Evolutionary conservation across 106 monocot genomes (phyloP).

Genomic region (Narthecium ossifragum): DNA sequence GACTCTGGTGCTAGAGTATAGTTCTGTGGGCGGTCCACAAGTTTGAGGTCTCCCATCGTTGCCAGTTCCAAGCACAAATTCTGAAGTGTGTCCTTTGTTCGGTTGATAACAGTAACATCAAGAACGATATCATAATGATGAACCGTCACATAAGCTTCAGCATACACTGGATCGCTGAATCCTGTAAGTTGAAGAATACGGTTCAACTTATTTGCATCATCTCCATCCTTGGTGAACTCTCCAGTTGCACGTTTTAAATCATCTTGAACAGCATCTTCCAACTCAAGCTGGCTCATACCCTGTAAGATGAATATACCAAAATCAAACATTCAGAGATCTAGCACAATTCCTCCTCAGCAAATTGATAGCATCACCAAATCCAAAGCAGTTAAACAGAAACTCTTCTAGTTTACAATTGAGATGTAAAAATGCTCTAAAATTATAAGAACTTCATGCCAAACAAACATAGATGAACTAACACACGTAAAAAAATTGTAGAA

Average conservation of each 20-base stretch:
- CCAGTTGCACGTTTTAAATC: constrained; percentile 92
- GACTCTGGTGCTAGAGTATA: constrained; percentile 87
- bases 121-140: constrained; percentile 96
- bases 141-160: constrained; percentile 89
- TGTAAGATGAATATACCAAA: constrained; percentile 11
- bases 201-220: constrained; percentile 80
- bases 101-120: constrained; percentile 87
- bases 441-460: too few relatives aligned
- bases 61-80: constrained; percentile 86
- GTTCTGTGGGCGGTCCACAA: constrained; percentile 90
- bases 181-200: constrained; percentile 89
- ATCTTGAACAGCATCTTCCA: constrained; percentile 93
- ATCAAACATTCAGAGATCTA: too few relatives aligned
- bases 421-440: too few relatives aligned
- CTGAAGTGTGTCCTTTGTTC: constrained; percentile 88
- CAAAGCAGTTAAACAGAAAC: background rate
- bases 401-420: background rate
- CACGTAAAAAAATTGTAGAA: too few relatives aligned
- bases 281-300: constrained; percentile 94
- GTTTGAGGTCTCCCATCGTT: constrained; percentile 92
- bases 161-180: constrained; percentile 90
- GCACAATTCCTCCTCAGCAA: too few relatives aligned
- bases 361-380: too few relatives aligned
- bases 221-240: constrained; percentile 75
- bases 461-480: too few relatives aligned